A percentile compares a stretch with the other conserved stretches of the same genome.
Conservation (phyloP, 306 rosid genomes). For the Sicyos edulis region DNA sequence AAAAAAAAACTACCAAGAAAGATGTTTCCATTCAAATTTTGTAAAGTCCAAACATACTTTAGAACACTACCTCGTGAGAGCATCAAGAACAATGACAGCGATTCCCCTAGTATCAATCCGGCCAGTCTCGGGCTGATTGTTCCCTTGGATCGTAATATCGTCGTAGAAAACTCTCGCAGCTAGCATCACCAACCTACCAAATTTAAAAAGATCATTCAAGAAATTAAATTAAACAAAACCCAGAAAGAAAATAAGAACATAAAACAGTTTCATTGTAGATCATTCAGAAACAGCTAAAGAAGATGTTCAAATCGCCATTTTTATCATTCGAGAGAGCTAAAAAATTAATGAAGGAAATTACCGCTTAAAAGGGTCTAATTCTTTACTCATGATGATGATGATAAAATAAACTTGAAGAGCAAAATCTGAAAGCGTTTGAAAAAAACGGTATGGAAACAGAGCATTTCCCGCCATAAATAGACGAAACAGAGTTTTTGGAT, state of each 20-base stretch:
- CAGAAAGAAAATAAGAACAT: background rate
- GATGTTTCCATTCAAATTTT: too few species aligned
- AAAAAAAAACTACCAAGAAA: too few species aligned
- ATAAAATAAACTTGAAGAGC: background rate
- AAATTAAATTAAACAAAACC: background rate
- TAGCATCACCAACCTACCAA: conserved; percentile 69
- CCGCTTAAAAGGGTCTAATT: conserved; percentile 63
- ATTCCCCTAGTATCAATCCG: conserved; percentile 86
- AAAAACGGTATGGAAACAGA: background rate
- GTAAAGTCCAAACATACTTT: background rate
- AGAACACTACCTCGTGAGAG: conserved; percentile 65
- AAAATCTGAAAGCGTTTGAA: background rate
- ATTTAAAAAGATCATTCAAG: background rate
- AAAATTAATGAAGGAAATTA: conserved; percentile 22
- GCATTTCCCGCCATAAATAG: background rate
- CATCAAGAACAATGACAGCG: conserved; percentile 95
- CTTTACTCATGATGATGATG: conserved; percentile 30
- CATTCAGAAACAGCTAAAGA: background rate
- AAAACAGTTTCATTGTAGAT: background rate
- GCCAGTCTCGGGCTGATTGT: conserved; percentile 81
- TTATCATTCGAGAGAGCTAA: background rate
- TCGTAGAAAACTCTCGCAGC: conserved; percentile 90
- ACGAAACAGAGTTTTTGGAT: background rate
- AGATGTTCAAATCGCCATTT: conserved; percentile 1
- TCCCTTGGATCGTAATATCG: conserved; percentile 77